phyloP scores from a whole-genome alignment of 169 alveolate species.

The Cryptosporidium canis region DNA sequence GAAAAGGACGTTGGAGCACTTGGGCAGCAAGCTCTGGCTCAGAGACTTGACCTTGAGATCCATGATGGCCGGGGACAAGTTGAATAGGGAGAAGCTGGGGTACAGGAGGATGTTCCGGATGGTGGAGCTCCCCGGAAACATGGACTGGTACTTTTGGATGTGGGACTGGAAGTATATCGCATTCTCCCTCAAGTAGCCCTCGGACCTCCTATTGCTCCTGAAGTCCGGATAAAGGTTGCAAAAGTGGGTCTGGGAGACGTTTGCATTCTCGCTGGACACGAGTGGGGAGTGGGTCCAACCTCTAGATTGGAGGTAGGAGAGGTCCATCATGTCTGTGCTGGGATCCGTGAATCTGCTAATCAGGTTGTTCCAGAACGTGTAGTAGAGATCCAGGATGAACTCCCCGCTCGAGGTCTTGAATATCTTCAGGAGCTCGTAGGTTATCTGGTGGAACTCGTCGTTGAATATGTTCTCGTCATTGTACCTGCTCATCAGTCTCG shows the following conservation, averaged over 20 bases:
- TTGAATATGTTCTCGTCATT: slow-evolving; percentile 21
- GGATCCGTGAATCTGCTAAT: slow-evolving; percentile 18
- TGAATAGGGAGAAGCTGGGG: slow-evolving; percentile 27
- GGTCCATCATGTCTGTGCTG: slow-evolving; percentile 2
- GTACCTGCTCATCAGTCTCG: slow-evolving; percentile 9
- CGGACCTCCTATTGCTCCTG: not conserved
- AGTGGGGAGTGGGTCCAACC: slow-evolving; percentile 55
- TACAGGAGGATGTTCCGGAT: slow-evolving; percentile 14
- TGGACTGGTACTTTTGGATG: slow-evolving; percentile 29
- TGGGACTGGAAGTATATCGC: slow-evolving; percentile 47
- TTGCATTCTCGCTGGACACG: not conserved
- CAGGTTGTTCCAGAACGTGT: slow-evolving; percentile 56
- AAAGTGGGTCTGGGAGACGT: not conserved
- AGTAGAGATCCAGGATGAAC: slow-evolving; percentile 29
- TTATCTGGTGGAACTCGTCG: slow-evolving; percentile 13
- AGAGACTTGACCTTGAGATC: slow-evolving; percentile 14
- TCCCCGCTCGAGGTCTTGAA: slow-evolving; percentile 67
- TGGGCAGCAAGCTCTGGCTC: not conserved
- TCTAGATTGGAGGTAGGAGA: slow-evolving; percentile 57
- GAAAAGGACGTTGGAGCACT: not conserved
- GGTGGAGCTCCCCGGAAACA: slow-evolving; percentile 21
- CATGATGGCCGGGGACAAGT: slow-evolving; percentile 33
- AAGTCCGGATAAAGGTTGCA: slow-evolving; percentile 21
- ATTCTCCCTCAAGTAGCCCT: slow-evolving; percentile 2
- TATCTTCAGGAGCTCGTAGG: slow-evolving; percentile 36